Evolutionary conservation across 2,329 filamentous ascomycete species (phyloP).

Genomic region (Tolypocladium pustulatum): DNA sequence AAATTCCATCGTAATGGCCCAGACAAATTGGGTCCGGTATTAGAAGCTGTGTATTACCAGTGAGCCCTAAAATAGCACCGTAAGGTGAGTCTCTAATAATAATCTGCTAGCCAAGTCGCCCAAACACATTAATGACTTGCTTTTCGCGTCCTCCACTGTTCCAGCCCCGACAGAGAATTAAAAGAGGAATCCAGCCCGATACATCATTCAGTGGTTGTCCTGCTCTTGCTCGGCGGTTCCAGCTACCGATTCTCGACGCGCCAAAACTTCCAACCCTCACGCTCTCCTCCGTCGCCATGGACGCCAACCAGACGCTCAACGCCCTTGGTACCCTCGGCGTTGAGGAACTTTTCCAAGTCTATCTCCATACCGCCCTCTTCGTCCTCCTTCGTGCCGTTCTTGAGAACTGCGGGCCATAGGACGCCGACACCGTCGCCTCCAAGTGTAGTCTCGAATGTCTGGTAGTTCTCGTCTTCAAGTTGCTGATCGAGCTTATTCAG

Average conservation of each 20-base stretch:
- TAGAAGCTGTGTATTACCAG: neutral
- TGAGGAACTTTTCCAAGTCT: conserved; percentile 73
- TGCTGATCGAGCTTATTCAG: conserved; percentile 54
- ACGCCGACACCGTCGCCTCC: conserved; percentile 92
- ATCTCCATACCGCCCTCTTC: conserved; percentile 82
- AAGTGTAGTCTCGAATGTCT: conserved; percentile 78
- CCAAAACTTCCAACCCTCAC: conserved; percentile 85
- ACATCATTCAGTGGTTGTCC: neutral
- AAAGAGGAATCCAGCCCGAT: neutral
- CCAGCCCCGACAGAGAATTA: neutral
- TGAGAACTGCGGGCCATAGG: conserved; percentile 82
- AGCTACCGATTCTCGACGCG: conserved; percentile 40
- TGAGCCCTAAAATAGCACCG: neutral
- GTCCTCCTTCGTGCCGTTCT: conserved; percentile 72
- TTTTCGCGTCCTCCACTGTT: neutral
- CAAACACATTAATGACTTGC: neutral
- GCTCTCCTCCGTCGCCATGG: conserved; percentile 52
- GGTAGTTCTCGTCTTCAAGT: conserved; percentile 63
- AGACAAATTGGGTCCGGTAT: neutral
- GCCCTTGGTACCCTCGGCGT: conserved; percentile 71
- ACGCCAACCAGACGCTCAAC: conserved; percentile 85
- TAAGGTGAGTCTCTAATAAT: neutral
- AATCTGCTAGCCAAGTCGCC: neutral
- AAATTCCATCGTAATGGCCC: neutral
- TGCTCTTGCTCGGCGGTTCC: neutral